Evolutionary conservation across 257 asterid genomes (phyloP).

Genomic region (Linaria vulgaris): DNA sequence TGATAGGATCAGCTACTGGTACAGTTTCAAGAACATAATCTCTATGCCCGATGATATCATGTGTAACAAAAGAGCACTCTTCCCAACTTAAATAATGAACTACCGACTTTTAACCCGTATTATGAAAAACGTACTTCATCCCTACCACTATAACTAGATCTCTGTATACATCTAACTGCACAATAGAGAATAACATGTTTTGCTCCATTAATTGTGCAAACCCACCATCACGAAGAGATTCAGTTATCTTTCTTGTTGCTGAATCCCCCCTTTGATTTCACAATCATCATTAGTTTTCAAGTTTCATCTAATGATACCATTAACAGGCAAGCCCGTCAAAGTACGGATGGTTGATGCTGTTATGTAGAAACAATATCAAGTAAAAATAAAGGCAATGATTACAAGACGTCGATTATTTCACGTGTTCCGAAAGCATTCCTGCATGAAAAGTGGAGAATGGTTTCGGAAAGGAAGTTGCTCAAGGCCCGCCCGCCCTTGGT

Average conservation of each 20-base stretch:
- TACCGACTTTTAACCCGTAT: no score
- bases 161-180: no score
- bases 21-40: no score
- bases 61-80: no score
- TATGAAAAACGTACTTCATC: no score
- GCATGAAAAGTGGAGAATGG: not conserved
- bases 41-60: no score
- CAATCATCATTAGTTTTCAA: not conserved
- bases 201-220: not conserved
- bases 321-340: slow-evolving; percentile 24
- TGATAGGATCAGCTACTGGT: no score
- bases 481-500: slow-evolving; percentile 18
- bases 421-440: not conserved
- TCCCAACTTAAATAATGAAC: no score
- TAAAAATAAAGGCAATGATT: slow-evolving; percentile 17
- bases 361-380: slow-evolving; percentile 4
- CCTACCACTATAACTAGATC: no score
- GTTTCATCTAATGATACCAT: slow-evolving; percentile 16
- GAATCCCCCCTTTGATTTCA: not conserved
- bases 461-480: not conserved
- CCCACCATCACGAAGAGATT: not conserved
- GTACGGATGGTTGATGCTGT: slow-evolving; percentile 17
- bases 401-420: no score
- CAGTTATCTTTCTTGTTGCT: not conserved
- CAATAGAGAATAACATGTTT: not conserved